These are phyloP conservation scores for Inonotus hispidus DNA, from an alignment of 1,284 basidiomycete genomes.

Conservation along the genomic window DNA sequence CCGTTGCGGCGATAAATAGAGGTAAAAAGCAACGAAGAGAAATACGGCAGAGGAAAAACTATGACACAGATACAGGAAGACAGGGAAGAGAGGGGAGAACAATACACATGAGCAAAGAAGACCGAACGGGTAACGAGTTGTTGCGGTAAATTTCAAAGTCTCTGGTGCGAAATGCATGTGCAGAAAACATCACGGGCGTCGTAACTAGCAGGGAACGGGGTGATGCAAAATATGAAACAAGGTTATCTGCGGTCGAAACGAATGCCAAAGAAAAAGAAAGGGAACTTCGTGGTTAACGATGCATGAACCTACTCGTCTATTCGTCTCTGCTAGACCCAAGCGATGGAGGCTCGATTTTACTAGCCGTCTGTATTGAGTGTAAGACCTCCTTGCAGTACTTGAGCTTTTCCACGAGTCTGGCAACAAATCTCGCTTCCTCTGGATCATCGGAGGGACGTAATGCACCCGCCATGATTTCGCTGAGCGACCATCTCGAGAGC, in stretches of 20 bases:
- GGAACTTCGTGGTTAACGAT: not conserved
- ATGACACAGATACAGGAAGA: not conserved
- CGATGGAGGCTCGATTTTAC: constrained; percentile 1
- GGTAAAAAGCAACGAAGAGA: not conserved
- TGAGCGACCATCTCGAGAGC: constrained; percentile 71
- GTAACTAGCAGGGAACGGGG: not conserved
- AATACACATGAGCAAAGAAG: not conserved
- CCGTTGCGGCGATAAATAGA: not conserved
- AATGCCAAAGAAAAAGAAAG: not conserved
- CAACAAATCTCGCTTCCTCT: constrained; percentile 54
- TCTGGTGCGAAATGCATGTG: not conserved
- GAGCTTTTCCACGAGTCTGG: constrained; percentile 68
- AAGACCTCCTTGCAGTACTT: constrained; percentile 81
- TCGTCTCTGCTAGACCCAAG: constrained; percentile 4
- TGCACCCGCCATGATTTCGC: constrained; percentile 63
- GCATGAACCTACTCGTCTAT: not conserved
- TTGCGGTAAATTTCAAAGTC: not conserved
- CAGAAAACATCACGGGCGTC: not conserved
- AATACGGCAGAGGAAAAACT: not conserved
- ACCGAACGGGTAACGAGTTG: not conserved
- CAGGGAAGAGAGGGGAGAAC: not conserved
- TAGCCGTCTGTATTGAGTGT: constrained; percentile 48
- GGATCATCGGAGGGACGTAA: constrained; percentile 41
- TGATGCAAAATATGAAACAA: not conserved
- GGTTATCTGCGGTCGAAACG: not conserved